Conservation (phyloP, 495 filamentous ascomycete genomes). For the Hyaloscypha finlandica region DNA sequence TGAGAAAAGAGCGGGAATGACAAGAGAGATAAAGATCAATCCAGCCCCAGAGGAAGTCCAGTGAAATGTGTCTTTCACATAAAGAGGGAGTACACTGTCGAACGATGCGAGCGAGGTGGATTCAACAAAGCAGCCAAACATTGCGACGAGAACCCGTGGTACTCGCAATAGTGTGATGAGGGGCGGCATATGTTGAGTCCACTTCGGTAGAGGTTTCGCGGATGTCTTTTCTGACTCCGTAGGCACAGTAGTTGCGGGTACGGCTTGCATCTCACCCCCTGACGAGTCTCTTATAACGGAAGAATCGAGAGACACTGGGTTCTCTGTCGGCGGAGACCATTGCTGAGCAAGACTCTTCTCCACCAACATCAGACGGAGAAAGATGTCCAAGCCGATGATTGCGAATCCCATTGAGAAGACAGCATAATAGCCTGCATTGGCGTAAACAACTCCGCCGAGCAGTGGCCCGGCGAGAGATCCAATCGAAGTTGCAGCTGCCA, state of each 20-base stretch:
- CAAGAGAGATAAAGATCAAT: conserved; percentile 68
- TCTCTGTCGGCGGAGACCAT: conserved; percentile 46
- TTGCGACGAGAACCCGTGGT: conserved; percentile 53
- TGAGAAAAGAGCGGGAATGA: conserved; percentile 60
- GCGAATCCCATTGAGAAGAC: conserved; percentile 75
- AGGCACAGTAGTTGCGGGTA: background rate
- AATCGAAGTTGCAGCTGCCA: conserved; percentile 67
- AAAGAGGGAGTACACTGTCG: conserved; percentile 61
- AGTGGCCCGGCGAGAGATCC: conserved; percentile 72
- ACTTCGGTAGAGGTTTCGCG: conserved; percentile 1
- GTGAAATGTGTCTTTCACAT: conserved; percentile 60
- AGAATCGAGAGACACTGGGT: background rate
- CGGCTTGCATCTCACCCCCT: conserved; percentile 1
- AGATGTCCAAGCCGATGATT: conserved; percentile 67
- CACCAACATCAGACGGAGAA: conserved; percentile 67
- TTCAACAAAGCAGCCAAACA: conserved; percentile 61
- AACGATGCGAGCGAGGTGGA: conserved; percentile 58
- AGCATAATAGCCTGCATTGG: conserved; percentile 67
- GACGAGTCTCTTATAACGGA: background rate
- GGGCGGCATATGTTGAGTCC: conserved; percentile 24
- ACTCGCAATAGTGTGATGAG: conserved; percentile 54
- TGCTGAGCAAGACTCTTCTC: conserved; percentile 71
- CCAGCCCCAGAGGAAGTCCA: conserved; percentile 72
- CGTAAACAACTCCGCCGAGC: conserved; percentile 78
- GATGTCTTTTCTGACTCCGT: conserved; percentile 9